Percentiles rank a stretch among this genome's conserved stretches.
These are phyloP conservation scores for Elongisporangium senticosum DNA, from an alignment of 352 stramenopile species.

Conservation along the genomic window DNA sequence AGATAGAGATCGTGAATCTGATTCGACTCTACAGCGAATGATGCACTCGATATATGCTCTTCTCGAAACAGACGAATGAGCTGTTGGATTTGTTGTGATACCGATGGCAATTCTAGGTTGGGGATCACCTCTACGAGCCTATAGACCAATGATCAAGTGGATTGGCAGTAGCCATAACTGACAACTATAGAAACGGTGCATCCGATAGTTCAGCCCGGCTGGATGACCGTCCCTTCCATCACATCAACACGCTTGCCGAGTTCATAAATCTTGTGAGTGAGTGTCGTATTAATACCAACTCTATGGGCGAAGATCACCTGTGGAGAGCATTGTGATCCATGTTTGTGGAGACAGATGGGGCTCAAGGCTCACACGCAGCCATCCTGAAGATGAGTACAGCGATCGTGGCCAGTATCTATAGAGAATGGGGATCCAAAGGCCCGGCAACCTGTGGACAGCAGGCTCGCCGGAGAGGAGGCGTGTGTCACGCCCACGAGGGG, in stretches of 20 bases:
- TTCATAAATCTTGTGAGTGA: background rate
- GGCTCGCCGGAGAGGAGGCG: too few species aligned
- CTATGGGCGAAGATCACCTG: background rate
- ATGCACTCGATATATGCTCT: background rate
- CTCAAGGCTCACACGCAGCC: background rate
- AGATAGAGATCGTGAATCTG: too few species aligned
- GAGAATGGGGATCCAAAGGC: background rate
- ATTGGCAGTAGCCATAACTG: background rate
- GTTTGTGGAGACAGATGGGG: background rate
- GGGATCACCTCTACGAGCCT: too few species aligned
- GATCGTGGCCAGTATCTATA: background rate
- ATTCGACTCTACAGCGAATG: background rate
- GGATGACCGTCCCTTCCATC: background rate
- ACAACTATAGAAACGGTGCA: background rate
- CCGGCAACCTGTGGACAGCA: background rate
- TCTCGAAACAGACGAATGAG: too few species aligned
- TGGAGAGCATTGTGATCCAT: background rate
- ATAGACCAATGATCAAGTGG: too few species aligned
- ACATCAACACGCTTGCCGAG: background rate
- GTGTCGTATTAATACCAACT: background rate
- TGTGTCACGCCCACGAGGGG: background rate
- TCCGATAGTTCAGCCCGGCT: background rate
- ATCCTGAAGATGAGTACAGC: background rate
- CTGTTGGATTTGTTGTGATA: too few species aligned
- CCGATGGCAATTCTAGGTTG: too few species aligned